Evolutionary conservation across 495 filamentous ascomycete genomes (phyloP), one percentile per base, ranked within the genome.

Genomic region (Cercophora sp.): DNA sequence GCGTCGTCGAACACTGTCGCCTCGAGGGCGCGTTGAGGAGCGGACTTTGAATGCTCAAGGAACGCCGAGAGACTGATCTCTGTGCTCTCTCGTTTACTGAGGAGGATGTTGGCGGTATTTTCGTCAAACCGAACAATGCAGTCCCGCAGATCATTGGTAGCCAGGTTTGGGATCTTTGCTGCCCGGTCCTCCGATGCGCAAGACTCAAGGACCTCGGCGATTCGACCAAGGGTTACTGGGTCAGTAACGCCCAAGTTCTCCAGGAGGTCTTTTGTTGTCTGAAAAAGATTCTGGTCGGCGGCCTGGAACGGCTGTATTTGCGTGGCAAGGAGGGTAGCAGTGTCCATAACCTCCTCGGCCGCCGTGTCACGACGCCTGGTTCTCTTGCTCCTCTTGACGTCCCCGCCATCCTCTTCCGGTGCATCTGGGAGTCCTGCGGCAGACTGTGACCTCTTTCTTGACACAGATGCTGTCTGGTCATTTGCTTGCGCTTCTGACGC

Each of bases 371-470:
- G 79, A 23, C 88, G 85, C 54, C 88, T 80, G 23, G 88, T 89
- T 41, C 91, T 79, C 61, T 92, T 91, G 70, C 89, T 94, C 60
- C 89, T 82, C 59, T 85, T 81, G 39, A 87, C 78, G 4, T 84
- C 80, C 8, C 77, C 80, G 53, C 86, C 68, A 36, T 80, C 78
- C 25, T 82, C 79, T 19, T 80, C 78, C 9, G 48, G 66, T 1
- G 64, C 68, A 11, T 84, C 82, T 0, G 71, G 70, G 18, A 87
- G 64, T 0, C 82, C 83, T 9, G 83, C 83, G 22, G 73, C 69
- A 24, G 84, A 85, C 22, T 81, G 79, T 0, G 84, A 86, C n/a
- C 84, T 76, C 63, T 86, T 86, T 37, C 82, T 72, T 1, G 73
- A 76, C 18, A 64, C 54, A 29, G 5, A 70, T 60, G 10, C 49